Base-by-base conservation (phyloP, 2,329 filamentous ascomycete species). In the Spiromastix sp. region DNA sequence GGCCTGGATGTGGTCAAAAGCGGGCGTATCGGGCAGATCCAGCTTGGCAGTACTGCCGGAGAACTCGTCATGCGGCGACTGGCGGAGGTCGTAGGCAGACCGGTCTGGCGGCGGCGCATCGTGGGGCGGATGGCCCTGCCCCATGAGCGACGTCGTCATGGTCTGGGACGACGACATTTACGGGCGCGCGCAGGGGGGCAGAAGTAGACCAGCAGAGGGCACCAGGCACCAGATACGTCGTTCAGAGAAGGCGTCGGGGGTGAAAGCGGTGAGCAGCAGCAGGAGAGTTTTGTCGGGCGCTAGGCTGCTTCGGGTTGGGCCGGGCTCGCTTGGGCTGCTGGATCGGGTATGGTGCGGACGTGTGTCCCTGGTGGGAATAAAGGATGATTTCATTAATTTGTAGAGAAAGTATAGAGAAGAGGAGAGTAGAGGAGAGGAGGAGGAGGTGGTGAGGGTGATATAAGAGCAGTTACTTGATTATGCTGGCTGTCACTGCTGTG, bases 61-160 rank as follows among this genome's bases (percentile, higher is more conserved):
- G 33, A 33, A 31, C 40, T 45, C 36, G 38, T 49, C 40, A 28
- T 47, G 13, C 13, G 37, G 52, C 13, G 54, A 47, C 40, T 46
- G 44, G 47, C 50, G 48, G 54, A 59, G 59, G 43, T 61, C 57
- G 50, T 58, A 59, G 37, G 56, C 39, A 41, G 59, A 56, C 54
- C 54, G 55, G 43, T 60, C 54, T 42, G 54, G 49, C 41, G 54
- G 51, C 42, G 56, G 59, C 49, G 59, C 48, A 49, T 63, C 59
- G 46, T 55, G 57, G 50, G 60, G 60, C 48, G 55, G 55, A 59
- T 35, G 60, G n/a, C n/a, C n/a, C n/a, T n/a, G 60, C 50, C 60
- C 58, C 57, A 64, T 53, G 50, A 59, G 56, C 56, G 60, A 59
- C 57, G 60, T 59, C 52, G 59, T 61, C 60, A 63, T 61, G 57